Base-by-base conservation (phyloP, 768 basidiomycete genomes). In the Atractiella rhizophila region DNA sequence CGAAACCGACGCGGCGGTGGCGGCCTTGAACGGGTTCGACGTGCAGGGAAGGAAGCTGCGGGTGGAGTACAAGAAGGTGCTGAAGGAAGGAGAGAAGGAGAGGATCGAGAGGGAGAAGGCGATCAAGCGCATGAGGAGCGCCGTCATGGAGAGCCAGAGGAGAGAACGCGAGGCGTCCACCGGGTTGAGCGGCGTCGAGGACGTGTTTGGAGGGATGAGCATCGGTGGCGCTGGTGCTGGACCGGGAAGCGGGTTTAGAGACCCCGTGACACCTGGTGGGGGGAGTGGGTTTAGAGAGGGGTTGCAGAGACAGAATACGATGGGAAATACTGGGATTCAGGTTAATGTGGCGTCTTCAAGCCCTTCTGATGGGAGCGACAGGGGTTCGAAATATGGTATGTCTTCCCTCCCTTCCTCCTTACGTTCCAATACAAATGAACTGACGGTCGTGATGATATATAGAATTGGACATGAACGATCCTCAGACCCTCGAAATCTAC, bases 71-170 rank as follows among this genome's bases (percentile, higher is more conserved):
- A 98, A 98, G 66, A 94, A 94, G 61, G 88, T 94, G 7, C 64
- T 98, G n/a, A 86, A 94, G 59, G 85, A 86, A 4, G 86, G 88
- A 36, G 91, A 98, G 62, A 98, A 98, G 63, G 91, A 98, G 56
- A 72, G 82, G 43, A 98, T 96, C 55, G 91, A 98, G 60, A 66
- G 88, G 43, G 88, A 96, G 65, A 98, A 98, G 66, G 91, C 91
- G 2, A 73, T 98, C 47, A 76, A 86, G 48, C 70, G 91, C 46
- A 98, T 98, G 86, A 74, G 81, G 50, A 41, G 35, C 34, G 46
- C 46, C 27, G 46, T 27, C n/a, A n/a, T 29, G 9, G 43, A 43
- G 13, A 24, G 42, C 19, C 36, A 43, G 37, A 16, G 42, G n/a
- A 16, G 37, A 15, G n/a, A n/a, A n/a, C n/a, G n/a, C n/a, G n/a